Evolutionary conservation across 768 basidiomycete species (phyloP).

Genomic region (Cyclocybe cylindracea): DNA sequence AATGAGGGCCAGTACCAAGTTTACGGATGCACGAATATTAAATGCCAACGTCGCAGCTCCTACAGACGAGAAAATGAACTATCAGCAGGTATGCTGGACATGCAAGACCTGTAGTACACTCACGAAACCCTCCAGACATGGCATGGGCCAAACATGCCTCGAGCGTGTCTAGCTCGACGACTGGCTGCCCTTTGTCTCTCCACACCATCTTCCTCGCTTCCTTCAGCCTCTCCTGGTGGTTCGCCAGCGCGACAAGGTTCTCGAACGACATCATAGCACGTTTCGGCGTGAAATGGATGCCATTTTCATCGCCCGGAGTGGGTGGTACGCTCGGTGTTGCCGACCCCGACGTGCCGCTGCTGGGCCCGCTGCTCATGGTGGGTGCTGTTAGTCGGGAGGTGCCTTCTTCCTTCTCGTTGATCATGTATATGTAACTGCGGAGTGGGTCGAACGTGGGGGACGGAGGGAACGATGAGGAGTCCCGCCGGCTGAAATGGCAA

Average conservation of each 20-base stretch:
- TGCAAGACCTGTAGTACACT: slow-evolving; percentile 30
- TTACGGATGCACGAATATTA: slow-evolving; percentile 80
- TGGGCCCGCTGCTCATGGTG: too few species aligned
- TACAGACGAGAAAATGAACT: slow-evolving; percentile 25
- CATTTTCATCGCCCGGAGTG: slow-evolving; percentile 20
- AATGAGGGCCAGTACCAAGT: slow-evolving; percentile 76
- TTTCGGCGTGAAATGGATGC: slow-evolving; percentile 51
- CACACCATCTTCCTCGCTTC: slow-evolving; percentile 81
- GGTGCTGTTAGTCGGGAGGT: too few species aligned
- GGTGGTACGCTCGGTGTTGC: slow-evolving; percentile 6
- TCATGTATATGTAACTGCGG: too few species aligned
- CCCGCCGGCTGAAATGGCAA: too few species aligned
- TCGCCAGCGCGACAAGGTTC: slow-evolving; percentile 81
- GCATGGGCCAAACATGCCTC: slow-evolving; percentile 75
- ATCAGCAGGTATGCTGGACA: neutral
- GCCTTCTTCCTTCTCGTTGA: too few species aligned
- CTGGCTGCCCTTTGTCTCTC: slow-evolving; percentile 78
- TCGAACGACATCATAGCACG: slow-evolving; percentile 77
- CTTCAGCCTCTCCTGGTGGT: slow-evolving; percentile 73
- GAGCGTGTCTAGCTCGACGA: slow-evolving; percentile 62
- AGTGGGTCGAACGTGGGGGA: too few species aligned
- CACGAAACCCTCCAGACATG: slow-evolving; percentile 67
- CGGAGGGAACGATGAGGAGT: too few species aligned
- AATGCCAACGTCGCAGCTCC: slow-evolving; percentile 84
- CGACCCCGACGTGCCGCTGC: neutral